Evolutionary conservation across 495 filamentous ascomycete species (phyloP).

Genomic region (Penicillium pulvis): DNA sequence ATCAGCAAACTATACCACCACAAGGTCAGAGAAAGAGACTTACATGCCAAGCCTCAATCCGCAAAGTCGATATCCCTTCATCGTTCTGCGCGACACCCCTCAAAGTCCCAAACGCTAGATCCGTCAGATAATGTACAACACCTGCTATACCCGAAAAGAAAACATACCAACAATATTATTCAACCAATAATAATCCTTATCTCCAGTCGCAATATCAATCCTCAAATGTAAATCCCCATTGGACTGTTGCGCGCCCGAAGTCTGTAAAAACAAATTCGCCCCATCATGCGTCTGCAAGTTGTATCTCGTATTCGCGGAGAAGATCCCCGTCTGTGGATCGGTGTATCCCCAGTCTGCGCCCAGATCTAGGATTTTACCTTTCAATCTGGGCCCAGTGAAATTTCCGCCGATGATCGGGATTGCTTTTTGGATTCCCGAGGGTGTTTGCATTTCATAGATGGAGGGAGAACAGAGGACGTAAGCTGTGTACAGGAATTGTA

Average conservation of each 20-base stretch:
- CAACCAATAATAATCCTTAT: slow-evolving; percentile 37
- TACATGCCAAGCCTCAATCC: too few species aligned
- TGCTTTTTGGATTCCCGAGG: slow-evolving; percentile 26
- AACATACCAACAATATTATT: slow-evolving; percentile 38
- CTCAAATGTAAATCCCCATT: slow-evolving; percentile 31
- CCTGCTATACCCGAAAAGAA: slow-evolving; percentile 10
- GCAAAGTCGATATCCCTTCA: too few species aligned
- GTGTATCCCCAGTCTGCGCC: slow-evolving; percentile 35
- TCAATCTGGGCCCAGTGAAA: slow-evolving; percentile 31
- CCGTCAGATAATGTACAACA: too few species aligned
- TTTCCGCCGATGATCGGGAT: slow-evolving; percentile 39
- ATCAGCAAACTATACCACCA: not conserved
- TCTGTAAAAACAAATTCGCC: slow-evolving; percentile 31
- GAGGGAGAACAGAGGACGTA: slow-evolving; percentile 28
- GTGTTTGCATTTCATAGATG: slow-evolving; percentile 23
- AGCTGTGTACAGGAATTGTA: slow-evolving; percentile 33
- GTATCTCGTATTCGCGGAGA: slow-evolving; percentile 37
- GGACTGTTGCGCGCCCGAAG: slow-evolving; percentile 25
- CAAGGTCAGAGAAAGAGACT: not conserved
- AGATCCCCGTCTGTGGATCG: slow-evolving; percentile 32
- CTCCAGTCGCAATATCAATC: slow-evolving; percentile 31
- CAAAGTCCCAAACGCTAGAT: too few species aligned
- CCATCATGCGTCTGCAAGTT: slow-evolving; percentile 36
- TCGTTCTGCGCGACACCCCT: too few species aligned
- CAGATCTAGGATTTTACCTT: slow-evolving; percentile 33